phyloP scores from a whole-genome alignment of 139 green algal genomes.

The Diplosphaera chodatii region DNA sequence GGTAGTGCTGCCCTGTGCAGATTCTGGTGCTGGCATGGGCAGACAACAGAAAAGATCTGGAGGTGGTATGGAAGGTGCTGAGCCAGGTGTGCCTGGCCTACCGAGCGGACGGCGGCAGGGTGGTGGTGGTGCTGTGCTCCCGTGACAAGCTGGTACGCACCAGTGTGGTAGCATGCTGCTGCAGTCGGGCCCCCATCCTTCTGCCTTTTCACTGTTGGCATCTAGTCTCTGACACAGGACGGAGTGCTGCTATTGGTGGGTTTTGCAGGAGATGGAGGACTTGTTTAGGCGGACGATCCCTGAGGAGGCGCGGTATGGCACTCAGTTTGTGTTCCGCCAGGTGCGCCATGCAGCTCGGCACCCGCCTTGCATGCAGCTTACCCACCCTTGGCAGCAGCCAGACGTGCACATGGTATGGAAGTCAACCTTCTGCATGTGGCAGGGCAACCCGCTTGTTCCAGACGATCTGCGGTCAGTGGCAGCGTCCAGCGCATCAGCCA shows the following conservation, averaged over 20 bases:
- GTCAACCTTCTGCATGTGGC: too few relatives aligned
- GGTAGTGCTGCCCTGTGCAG: too few relatives aligned
- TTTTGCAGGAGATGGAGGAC: conserved; percentile 39
- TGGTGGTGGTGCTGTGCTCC: conserved; percentile 42
- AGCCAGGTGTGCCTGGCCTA: conserved; percentile 45
- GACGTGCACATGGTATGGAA: too few relatives aligned
- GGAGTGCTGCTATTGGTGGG: too few relatives aligned
- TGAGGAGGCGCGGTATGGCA: conserved; percentile 17
- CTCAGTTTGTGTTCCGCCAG: conserved; percentile 43
- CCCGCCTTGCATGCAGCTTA: too few relatives aligned
- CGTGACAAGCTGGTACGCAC: conserved; percentile 28
- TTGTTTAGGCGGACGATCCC: conserved; percentile 25
- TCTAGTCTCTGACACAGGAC: too few relatives aligned
- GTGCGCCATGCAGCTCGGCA: too few relatives aligned
- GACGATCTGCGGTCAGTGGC: not conserved
- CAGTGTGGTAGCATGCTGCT: too few relatives aligned
- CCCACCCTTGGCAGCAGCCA: too few relatives aligned
- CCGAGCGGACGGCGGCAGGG: conserved; percentile 14
- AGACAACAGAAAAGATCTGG: conserved; percentile 34
- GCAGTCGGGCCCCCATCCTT: too few relatives aligned
- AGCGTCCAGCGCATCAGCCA: not conserved
- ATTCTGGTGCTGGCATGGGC: conserved; percentile 41
- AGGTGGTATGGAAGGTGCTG: conserved; percentile 49
- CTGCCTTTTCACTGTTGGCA: too few relatives aligned
- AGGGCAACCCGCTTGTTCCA: not conserved